These are phyloP conservation scores for Nepenthes mirabilis DNA, from an alignment of 148 eudicot species.

Conservation along the genomic window DNA sequence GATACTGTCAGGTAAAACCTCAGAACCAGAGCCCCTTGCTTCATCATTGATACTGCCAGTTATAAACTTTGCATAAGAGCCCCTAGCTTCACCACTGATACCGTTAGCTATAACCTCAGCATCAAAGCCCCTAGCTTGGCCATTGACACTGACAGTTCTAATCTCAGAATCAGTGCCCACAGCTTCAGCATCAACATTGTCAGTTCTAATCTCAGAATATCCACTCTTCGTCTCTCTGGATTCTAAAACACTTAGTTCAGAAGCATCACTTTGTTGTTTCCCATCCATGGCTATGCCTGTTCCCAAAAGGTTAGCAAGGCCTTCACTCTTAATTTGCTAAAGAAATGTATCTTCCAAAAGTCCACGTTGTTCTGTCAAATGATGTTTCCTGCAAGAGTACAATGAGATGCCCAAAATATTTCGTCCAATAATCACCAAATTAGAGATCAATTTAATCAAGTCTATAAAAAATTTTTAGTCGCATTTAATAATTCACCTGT, in stretches of 20 bases:
- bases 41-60: background rate
- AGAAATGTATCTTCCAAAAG: no score
- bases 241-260: background rate
- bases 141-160: background rate
- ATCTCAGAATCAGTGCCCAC: background rate
- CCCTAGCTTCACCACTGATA: background rate
- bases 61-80: background rate
- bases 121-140: conserved; percentile 6
- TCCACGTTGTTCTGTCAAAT: no score
- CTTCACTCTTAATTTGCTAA: no score
- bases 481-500: no score
- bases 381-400: no score
- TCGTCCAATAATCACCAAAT: no score
- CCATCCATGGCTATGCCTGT: background rate
- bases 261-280: background rate
- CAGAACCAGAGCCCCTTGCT: background rate
- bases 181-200: background rate
- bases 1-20: background rate
- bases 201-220: background rate
- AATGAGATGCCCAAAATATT: no score
- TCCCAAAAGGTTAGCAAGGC: no score
- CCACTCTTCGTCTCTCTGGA: background rate
- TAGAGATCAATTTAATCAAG: no score
- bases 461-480: no score
- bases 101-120: background rate